Evolutionary conservation across 192 early-diverging fungal genomes (phyloP), one percentile per base, ranked within the genome.

Genomic region (Coemansia furcata): DNA sequence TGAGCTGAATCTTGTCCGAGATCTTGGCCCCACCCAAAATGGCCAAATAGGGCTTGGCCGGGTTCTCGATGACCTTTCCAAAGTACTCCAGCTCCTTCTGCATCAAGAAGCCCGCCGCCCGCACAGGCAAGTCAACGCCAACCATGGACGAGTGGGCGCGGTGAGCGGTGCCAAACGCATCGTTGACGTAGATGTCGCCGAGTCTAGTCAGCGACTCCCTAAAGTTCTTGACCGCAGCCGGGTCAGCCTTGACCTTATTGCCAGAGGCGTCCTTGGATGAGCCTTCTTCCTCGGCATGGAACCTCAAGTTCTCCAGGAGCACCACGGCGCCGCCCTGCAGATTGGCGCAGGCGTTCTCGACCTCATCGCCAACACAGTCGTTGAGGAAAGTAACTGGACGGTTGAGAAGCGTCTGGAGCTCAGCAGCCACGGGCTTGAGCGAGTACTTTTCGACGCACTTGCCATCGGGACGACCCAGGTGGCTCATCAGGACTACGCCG

Each of bases 71-170:
- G 14, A 93, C 96, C 86, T 97, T 94, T 63, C 90, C 94, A 89
- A 99, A 99, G 90, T 91, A 99, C 76, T 97, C 95, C 52, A 99
- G 88, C 87, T 99, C 97, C 87, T 95, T 95, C 86, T 97, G 92
- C 94, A 99, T 96, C 79, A 99, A 85, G 82, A 99, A 92, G 43
- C 97, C 97, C 44, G 97, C 93, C 39, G 97, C 97, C 62, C 91
- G 88, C 59, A 89, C 82, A 47, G 94, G 90, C 66, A 99, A 85
- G 66, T 94, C 84, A 38, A 99, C 91, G 47, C 97, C 97, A 60
- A 99, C 97, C 92, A 98, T 97, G 62, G 93, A 94, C 68, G 90
- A 93, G 88, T 99, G 97, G 26, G 97, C 94, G 67, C 97, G 93
- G 85, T 99, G 97, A 63, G 97, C 96, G 17, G 97, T 99, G 59